These are phyloP conservation scores for Asterella californica DNA, from an alignment of 225 moss, liverwort and hornwort species.

Conservation along the genomic window DNA sequence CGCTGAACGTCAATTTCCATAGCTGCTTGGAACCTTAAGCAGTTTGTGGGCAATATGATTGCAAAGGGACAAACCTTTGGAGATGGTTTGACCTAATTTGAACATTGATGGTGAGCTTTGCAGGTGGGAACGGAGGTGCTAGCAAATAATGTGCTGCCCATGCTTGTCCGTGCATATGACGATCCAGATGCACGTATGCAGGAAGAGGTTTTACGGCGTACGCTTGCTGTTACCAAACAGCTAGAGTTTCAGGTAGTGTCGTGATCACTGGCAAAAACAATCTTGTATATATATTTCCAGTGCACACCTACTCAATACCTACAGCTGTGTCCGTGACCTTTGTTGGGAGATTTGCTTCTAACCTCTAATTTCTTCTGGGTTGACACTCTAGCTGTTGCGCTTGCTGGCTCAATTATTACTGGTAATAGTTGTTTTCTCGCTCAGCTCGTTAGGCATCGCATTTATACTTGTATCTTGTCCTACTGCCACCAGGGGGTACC, in stretches of 20 bases:
- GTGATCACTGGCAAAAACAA: neutral
- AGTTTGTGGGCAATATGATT: too few species aligned
- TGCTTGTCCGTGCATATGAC: conserved; percentile 96
- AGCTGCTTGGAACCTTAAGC: neutral
- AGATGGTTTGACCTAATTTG: neutral
- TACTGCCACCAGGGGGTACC: too few species aligned
- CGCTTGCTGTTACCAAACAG: conserved; percentile 85
- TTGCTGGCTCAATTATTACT: too few species aligned
- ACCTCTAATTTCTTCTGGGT: too few species aligned
- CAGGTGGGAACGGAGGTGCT: conserved; percentile 91
- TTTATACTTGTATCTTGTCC: too few species aligned
- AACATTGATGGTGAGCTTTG: conserved; percentile 8
- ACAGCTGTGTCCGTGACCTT: too few species aligned
- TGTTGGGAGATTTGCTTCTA: too few species aligned
- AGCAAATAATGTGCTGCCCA: conserved; percentile 76
- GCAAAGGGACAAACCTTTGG: neutral
- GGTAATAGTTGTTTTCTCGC: too few species aligned
- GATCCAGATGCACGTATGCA: conserved; percentile 99
- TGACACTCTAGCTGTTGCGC: too few species aligned
- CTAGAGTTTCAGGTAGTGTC: conserved; percentile 75
- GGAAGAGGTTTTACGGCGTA: conserved; percentile 91
- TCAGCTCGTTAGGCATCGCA: too few species aligned
- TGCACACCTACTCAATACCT: too few species aligned
- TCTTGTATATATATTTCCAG: neutral
- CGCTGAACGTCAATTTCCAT: too few species aligned